Evolutionary conservation across 2,329 filamentous ascomycete genomes (phyloP), one percentile per base, ranked within the genome.

Genomic region (Alternaria sp.): DNA sequence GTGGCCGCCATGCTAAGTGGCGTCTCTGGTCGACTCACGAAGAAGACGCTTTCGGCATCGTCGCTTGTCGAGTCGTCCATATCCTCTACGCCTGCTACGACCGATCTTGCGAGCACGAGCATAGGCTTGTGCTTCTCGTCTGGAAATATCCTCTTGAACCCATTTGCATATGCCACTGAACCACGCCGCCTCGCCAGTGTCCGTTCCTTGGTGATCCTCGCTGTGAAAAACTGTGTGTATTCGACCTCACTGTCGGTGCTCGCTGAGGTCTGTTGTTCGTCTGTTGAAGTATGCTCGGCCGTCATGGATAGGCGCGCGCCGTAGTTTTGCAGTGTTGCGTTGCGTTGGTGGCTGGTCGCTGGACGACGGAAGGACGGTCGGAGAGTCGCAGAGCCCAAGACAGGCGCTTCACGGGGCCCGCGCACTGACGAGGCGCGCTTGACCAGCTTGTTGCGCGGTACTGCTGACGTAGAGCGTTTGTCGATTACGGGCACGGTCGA

Each of bases 261-360:
- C 3, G 67, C 54, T 7, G 63, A 67, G 8, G 65, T 65, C 20
- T 62, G 59, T 16, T 57, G 67, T 32, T 69, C 68, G 51, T 71
- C 69, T 10, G 57, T 43, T 1, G 72, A 68, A 10, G 65, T 55
- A 32, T 74, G 55, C 48, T 75, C 74, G 38, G 60, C 57, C 5
- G 72, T 70, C 62, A 71, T 71, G 28, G 74, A 73, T 32, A 78
- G 60, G 46, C 73, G 65, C 18, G 68, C 78, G 40, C 78, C 75
- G 41, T 79, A 81, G 62, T 88, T 85, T 67, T 91, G 87, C 28
- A 92, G 80, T 1, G 90, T 92, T 34, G 87, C 88, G 46, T 90
- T 91, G 69, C 92, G 85, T 75, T 94, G 90, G 73, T 93, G 91
- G 76, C 91, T 93, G 18, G 92, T 94, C 46, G 90, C 90, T 54